Percentiles rank a stretch among this genome's conserved stretches.
Conservation (phyloP, 192 early-diverging fungal genomes). For the Dissophora globulifera region DNA sequence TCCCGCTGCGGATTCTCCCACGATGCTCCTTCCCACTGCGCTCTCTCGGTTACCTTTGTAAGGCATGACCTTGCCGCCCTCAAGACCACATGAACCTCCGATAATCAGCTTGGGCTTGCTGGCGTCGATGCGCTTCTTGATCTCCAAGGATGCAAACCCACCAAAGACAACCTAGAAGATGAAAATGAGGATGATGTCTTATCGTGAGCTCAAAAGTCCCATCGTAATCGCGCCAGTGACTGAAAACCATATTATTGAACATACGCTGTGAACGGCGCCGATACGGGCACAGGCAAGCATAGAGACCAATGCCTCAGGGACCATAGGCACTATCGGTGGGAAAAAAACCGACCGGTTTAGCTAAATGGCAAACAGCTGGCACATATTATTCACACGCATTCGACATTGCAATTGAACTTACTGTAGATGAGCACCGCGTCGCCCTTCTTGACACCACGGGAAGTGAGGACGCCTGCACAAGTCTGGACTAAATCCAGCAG, state of each 20-base stretch:
- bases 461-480: conserved; percentile 71
- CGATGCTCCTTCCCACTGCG: too few species aligned
- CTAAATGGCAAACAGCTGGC: too few species aligned
- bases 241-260: too few species aligned
- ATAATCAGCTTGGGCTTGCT: conserved; percentile 79
- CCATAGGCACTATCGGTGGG: conserved; percentile 75
- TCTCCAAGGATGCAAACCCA: conserved; percentile 79
- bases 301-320: conserved; percentile 80
- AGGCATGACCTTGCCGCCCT: conserved; percentile 74
- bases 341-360: too few species aligned
- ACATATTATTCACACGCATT: too few species aligned
- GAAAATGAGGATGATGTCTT: conserved; percentile 2
- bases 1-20: too few species aligned
- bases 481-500: conserved; percentile 73
- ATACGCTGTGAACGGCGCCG: conserved; percentile 86
- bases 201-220: neutral
- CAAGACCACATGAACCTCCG: conserved; percentile 83
- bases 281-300: conserved; percentile 89
- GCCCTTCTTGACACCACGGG: conserved; percentile 71
- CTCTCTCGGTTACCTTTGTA: conserved; percentile 83
- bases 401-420: conserved; percentile 45
- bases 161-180: conserved; percentile 50
- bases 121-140: conserved; percentile 88
- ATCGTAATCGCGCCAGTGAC: conserved; percentile 71
- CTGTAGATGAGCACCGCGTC: conserved; percentile 86